These are phyloP conservation scores for Petunia axillaris DNA, from an alignment of 257 asterid genomes.

Conservation along the genomic window DNA sequence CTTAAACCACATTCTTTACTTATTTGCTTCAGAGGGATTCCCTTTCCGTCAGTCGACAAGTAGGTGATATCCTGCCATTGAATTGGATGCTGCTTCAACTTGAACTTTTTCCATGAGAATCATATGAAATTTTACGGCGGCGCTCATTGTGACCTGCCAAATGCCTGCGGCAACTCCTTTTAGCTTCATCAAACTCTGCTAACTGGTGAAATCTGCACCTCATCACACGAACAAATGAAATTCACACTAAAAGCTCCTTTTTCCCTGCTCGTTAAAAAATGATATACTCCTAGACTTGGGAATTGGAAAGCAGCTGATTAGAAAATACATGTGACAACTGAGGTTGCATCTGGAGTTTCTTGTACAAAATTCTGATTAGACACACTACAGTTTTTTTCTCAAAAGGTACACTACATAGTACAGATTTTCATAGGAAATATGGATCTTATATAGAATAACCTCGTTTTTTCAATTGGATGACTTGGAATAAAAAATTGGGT, in stretches of 20 bases:
- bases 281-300: constrained; percentile 15
- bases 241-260: constrained; percentile 31
- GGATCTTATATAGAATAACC: background rate
- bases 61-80: constrained; percentile 14
- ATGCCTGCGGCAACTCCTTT: constrained; percentile 87
- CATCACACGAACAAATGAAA: constrained; percentile 25
- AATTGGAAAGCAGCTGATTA: constrained; percentile 15
- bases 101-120: constrained; percentile 54
- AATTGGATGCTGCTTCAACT: constrained; percentile 24
- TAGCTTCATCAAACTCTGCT: constrained; percentile 79
- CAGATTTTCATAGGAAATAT: background rate
- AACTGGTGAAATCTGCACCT: constrained; percentile 79
- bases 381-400: background rate
- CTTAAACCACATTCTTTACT: too few relatives aligned
- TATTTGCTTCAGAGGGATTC: background rate
- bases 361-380: background rate
- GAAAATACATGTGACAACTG: constrained; percentile 19
- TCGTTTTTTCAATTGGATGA: background rate
- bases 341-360: constrained; percentile 1
- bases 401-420: background rate
- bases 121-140: constrained; percentile 75
- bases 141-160: constrained; percentile 93
- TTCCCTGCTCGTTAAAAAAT: constrained; percentile 22
- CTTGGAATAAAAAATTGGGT: background rate
- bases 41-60: background rate